Base-by-base conservation (phyloP, 1,284 basidiomycete species). In the Melampsora larici-populina region DNA sequence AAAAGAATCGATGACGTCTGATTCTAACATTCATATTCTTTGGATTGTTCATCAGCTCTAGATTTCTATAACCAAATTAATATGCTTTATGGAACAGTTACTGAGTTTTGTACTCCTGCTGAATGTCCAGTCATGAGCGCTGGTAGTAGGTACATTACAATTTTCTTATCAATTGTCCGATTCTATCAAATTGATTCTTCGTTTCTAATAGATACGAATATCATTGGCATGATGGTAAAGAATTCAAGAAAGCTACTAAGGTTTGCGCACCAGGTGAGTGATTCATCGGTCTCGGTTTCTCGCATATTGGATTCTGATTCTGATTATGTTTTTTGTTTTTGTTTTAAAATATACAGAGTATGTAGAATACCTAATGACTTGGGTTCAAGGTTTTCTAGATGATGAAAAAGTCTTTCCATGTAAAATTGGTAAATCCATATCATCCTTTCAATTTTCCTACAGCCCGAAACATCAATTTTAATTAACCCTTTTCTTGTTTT, bases 121-220 rank as follows among this genome's bases (percentile, higher is more conserved):
- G 89, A 89, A 91, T 99, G 97, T 83, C 94, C 94, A 7, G 91
- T 97, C 81, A 99, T 99, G 97, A 97, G 94, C 82, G 96, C 97
- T 8, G 97, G 97, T 13, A 93, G 95, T 80, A 89, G 96, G 91
- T 95, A 81, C 11, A 48, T 24, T 62, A 2, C 33, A 21, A 24
- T 43, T 29, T 51, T 13, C 29, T 13, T 9, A 17, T n/a, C 40
- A 11, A 43, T 43, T 11, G 6, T 43, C 40, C 11, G 1, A 13
- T 1, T 43, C 13, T 13, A 43, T 43, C 13, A 4, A 43, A 43
- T 43, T 11, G 11, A 7, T 43, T 13, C 11, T 11, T 43, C 13
- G 11, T 40, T 26, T 18, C 36, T 33, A 15, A 31, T 29, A 79
- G 66, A 15, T 75, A 76, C 84, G 97, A 99, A 84, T 99, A 98